Conservation (phyloP, 2,329 filamentous ascomycete species). For the Colletotrichum eremochloae region DNA sequence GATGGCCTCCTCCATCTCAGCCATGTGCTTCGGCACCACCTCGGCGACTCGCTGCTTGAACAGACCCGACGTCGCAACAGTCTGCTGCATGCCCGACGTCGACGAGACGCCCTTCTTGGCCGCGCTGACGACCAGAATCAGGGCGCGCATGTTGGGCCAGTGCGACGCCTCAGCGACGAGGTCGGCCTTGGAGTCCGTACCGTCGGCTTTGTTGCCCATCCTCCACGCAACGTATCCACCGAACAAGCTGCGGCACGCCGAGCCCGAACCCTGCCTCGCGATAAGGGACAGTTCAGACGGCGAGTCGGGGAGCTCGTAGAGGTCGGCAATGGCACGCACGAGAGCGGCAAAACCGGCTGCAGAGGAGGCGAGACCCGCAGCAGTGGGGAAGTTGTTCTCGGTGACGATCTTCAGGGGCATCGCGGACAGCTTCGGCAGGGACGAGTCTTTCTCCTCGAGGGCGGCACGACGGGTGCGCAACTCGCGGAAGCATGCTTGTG, state of each 20-base stretch:
- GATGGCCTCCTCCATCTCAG: constrained; percentile 86
- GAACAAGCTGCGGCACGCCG: constrained; percentile 92
- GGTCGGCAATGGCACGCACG: constrained; percentile 88
- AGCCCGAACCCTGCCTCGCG: constrained; percentile 93
- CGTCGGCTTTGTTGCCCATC: constrained; percentile 80
- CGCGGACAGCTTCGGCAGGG: constrained; percentile 84
- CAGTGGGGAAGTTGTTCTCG: constrained; percentile 99
- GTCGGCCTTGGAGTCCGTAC: constrained; percentile 88
- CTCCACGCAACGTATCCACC: constrained; percentile 98
- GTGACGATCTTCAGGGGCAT: constrained; percentile 88
- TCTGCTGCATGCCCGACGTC: constrained; percentile 97
- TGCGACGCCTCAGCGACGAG: constrained; percentile 89
- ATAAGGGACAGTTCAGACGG: constrained; percentile 89
- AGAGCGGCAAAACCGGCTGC: constrained; percentile 78
- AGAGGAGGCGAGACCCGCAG: constrained; percentile 85
- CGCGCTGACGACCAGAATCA: constrained; percentile 91
- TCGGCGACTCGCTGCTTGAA: constrained; percentile 81
- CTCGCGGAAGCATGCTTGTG: constrained; percentile 93
- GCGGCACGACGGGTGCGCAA: constrained; percentile 82
- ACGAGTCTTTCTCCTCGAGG: constrained; percentile 79
- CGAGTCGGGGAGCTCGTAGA: constrained; percentile 87
- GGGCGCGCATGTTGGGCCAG: constrained; percentile 95
- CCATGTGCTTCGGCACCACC: constrained; percentile 88
- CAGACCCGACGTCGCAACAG: constrained; percentile 89
- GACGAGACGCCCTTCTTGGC: constrained; percentile 96